A percentile compares a stretch with the other conserved stretches of the same genome.
These are phyloP conservation scores for Penicillium steckii DNA, from an alignment of 495 filamentous ascomycete species.

Conservation along the genomic window DNA sequence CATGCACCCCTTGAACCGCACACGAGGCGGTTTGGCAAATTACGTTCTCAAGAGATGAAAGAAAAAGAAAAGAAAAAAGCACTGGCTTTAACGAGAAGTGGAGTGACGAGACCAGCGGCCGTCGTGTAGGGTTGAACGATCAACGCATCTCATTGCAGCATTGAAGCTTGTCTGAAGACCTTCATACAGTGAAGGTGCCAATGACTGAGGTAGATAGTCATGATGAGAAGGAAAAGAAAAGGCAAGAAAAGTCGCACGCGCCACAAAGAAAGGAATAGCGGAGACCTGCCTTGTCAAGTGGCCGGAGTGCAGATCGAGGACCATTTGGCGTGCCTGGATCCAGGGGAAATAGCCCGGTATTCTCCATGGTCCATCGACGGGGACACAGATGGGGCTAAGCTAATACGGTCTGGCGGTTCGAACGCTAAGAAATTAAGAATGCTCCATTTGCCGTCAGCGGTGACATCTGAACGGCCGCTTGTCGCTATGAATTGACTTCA, in stretches of 20 bases:
- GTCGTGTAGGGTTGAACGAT: slow-evolving; percentile 13
- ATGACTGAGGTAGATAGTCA: slow-evolving; percentile 4
- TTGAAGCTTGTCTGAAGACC: slow-evolving; percentile 11
- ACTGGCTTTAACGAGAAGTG: slow-evolving; percentile 17
- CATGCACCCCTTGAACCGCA: not conserved
- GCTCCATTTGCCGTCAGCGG: slow-evolving; percentile 11
- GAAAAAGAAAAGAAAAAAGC: slow-evolving; percentile 3
- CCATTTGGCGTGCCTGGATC: slow-evolving; percentile 23
- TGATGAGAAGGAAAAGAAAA: slow-evolving; percentile 3
- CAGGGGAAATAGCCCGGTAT: slow-evolving; percentile 24
- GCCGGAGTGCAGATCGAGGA: slow-evolving; percentile 21
- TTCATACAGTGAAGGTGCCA: slow-evolving; percentile 12
- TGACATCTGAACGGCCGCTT: slow-evolving; percentile 19
- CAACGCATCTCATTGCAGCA: slow-evolving; percentile 19
- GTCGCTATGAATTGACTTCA: slow-evolving; percentile 1
- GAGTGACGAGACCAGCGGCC: slow-evolving; percentile 19
- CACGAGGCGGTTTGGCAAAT: not conserved
- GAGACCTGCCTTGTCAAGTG: slow-evolving; percentile 18
- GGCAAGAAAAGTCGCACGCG: slow-evolving; percentile 7
- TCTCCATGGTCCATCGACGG: slow-evolving; percentile 21
- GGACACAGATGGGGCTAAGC: slow-evolving; percentile 20
- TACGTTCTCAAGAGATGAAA: slow-evolving; percentile 8
- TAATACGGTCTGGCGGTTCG: slow-evolving; percentile 19
- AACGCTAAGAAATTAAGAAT: slow-evolving; percentile 30
- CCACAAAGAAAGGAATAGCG: not conserved